phyloP scores from a whole-genome alignment of 139 green algal species.

The Volvox reticuliferus region DNA sequence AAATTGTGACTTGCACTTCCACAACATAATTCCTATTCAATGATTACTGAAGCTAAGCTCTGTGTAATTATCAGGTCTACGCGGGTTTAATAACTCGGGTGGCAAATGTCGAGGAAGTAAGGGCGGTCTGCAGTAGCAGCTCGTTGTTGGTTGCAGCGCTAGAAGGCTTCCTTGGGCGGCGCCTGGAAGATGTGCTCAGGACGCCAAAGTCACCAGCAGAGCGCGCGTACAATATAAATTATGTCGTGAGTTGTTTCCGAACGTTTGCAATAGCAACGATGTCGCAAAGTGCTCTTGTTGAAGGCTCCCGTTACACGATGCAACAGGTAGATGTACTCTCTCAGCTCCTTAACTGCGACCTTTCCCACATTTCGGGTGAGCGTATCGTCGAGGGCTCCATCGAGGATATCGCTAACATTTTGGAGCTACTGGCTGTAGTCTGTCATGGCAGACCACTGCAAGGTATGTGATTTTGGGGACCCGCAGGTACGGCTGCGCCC shows the following conservation, averaged over 20 bases:
- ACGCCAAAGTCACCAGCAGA: background rate
- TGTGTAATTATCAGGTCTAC: background rate
- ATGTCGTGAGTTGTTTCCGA: background rate
- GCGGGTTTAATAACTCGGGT: background rate
- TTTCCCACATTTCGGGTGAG: constrained; percentile 29
- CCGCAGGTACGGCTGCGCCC: no score
- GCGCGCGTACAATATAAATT: constrained; percentile 3
- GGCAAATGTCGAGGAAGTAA: background rate
- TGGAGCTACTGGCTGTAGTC: constrained; percentile 26
- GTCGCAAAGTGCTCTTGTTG: background rate
- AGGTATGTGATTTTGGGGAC: background rate
- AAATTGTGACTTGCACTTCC: no score
- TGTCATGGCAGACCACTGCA: constrained; percentile 25
- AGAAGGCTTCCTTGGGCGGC: constrained; percentile 5
- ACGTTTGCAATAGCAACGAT: background rate
- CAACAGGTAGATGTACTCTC: constrained; percentile 35
- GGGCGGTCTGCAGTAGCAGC: constrained; percentile 35
- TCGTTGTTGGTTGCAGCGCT: constrained; percentile 23
- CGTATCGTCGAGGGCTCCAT: constrained; percentile 18
- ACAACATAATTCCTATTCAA: background rate
- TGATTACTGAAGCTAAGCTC: no score
- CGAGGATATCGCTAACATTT: constrained; percentile 39
- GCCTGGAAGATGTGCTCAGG: background rate
- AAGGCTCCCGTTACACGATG: background rate
- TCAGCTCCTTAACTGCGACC: constrained; percentile 1